phyloP scores from a whole-genome alignment of 495 filamentous ascomycete genomes.

The Neurospora sublineolata region DNA sequence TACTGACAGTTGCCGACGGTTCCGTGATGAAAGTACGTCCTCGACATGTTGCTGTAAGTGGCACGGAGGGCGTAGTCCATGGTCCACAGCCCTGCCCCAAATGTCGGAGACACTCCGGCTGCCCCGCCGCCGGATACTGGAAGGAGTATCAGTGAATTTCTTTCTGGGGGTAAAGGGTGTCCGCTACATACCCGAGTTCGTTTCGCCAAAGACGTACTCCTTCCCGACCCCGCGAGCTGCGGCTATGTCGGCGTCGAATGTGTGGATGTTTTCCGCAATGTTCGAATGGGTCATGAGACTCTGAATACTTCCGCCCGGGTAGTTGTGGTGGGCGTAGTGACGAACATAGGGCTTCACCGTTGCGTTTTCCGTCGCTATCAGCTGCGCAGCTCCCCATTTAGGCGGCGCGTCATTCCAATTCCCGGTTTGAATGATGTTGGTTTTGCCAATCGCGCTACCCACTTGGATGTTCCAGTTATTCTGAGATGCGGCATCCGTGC shows the following conservation, averaged over 20 bases:
- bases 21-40: constrained; percentile 51
- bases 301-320: constrained; percentile 40
- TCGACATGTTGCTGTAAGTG: constrained; percentile 32
- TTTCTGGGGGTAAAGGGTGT: too few relatives aligned
- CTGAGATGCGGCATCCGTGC: constrained; percentile 42
- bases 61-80: constrained; percentile 46
- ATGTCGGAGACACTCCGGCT: constrained; percentile 42
- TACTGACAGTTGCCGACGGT: constrained; percentile 52
- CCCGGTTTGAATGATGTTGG: constrained; percentile 43
- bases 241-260: constrained; percentile 39
- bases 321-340: constrained; percentile 49
- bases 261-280: constrained; percentile 26
- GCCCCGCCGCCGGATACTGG: constrained; percentile 37
- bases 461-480: constrained; percentile 43
- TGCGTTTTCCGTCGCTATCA: constrained; percentile 37
- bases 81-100: constrained; percentile 49
- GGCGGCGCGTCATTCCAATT: constrained; percentile 45
- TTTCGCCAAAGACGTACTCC: constrained; percentile 48
- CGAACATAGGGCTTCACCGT: constrained; percentile 39
- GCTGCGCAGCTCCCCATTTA: constrained; percentile 37
- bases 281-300: constrained; percentile 42
- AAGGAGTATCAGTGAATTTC: neutral
- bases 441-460: constrained; percentile 33
- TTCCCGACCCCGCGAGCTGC: constrained; percentile 35
- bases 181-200: constrained; percentile 37